These are phyloP conservation scores for Cyphellophora attinorum DNA, from an alignment of 2,329 filamentous ascomycete genomes.

Conservation along the genomic window DNA sequence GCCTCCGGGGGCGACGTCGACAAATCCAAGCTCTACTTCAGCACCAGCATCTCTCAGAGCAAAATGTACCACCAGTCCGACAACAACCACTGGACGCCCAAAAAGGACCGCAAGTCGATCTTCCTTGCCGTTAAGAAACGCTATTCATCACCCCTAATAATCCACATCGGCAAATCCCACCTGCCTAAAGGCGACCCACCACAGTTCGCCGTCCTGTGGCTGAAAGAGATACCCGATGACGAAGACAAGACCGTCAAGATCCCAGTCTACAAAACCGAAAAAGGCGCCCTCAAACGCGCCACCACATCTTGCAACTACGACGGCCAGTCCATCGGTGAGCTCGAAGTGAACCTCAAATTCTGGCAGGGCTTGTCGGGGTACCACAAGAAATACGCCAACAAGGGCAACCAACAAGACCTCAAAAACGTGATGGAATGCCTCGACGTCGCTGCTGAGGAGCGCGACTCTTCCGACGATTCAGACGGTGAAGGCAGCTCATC, in stretches of 20 bases:
- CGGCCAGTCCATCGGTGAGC: conserved; percentile 41
- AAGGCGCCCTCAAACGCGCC: conserved; percentile 30
- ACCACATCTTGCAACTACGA: conserved; percentile 27
- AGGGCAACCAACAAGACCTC: conserved; percentile 44
- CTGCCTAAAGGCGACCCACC: conserved; percentile 20
- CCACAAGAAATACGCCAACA: conserved; percentile 45
- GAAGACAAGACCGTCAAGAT: conserved; percentile 50
- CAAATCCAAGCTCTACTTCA: conserved; percentile 45
- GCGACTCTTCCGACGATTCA: conserved; percentile 42
- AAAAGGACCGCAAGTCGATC: conserved; percentile 15
- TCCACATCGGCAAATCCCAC: conserved; percentile 21
- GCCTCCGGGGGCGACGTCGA: neutral
- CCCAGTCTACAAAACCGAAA: conserved; percentile 57
- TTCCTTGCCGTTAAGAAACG: conserved; percentile 22
- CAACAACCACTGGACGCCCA: conserved; percentile 41
- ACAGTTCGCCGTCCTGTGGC: conserved; percentile 21
- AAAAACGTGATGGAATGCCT: conserved; percentile 55
- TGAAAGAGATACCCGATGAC: conserved; percentile 57
- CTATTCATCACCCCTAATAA: conserved; percentile 20
- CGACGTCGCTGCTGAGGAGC: conserved; percentile 50
- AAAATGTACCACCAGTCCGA: conserved; percentile 62
- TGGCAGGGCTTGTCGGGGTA: conserved; percentile 53
- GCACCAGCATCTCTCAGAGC: conserved; percentile 46
- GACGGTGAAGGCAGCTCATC: conserved; percentile 9
- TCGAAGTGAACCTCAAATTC: conserved; percentile 50